These are phyloP conservation scores for Pseudonitzschia delicatissima DNA, from an alignment of 108 stramenopile genomes.

Conservation along the genomic window DNA sequence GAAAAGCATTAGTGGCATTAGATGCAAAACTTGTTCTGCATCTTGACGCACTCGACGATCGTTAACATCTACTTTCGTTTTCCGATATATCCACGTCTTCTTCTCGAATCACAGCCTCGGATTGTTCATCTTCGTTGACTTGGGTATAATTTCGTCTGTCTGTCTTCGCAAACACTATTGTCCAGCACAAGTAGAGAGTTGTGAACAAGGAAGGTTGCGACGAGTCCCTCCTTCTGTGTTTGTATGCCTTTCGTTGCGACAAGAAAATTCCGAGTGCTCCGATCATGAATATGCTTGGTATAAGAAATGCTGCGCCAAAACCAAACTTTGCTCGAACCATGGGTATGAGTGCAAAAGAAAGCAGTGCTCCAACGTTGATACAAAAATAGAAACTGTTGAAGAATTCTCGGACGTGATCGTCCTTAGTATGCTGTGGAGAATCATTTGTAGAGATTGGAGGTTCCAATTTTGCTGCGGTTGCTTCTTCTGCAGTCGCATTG, in stretches of 20 bases:
- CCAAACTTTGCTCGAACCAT: constrained; percentile 38
- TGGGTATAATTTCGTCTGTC: neutral
- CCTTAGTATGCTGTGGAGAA: neutral
- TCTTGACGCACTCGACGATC: constrained; percentile 15
- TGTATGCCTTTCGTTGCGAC: constrained; percentile 32
- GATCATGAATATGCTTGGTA: constrained; percentile 49
- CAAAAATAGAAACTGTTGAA: constrained; percentile 66
- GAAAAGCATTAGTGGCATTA: constrained; percentile 48
- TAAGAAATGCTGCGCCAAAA: constrained; percentile 52
- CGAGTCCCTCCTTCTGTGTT: constrained; percentile 17
- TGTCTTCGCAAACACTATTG: neutral
- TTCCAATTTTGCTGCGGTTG: neutral
- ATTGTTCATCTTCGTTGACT: neutral
- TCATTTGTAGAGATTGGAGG: neutral
- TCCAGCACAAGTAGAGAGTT: neutral
- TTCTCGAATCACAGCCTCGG: neutral
- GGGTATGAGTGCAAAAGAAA: constrained; percentile 47
- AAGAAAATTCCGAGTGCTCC: constrained; percentile 43
- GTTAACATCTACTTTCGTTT: neutral
- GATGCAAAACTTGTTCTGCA: constrained; percentile 36
- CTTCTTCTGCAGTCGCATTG: neutral
- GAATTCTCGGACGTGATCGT: constrained; percentile 44
- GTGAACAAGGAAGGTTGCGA: constrained; percentile 8
- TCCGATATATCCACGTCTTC: neutral
- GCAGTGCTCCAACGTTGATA: constrained; percentile 63